Evolutionary conservation across 805 yeast genomes (phyloP).

Genomic region (Wickerhamomyces ciferrii): DNA sequence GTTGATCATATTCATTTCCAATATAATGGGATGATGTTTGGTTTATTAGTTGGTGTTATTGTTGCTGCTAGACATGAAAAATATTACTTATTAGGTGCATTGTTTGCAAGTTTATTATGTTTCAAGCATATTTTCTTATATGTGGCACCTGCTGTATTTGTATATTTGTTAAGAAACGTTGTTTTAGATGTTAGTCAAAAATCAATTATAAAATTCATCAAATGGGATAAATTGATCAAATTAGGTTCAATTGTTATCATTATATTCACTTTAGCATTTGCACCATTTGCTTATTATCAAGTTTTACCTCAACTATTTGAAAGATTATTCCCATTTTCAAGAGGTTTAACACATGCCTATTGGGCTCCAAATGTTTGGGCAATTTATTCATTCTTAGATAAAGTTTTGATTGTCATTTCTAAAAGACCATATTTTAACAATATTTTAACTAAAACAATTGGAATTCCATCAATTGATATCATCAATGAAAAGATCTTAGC

Average conservation of each 20-base stretch:
- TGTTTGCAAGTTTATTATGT: constrained; percentile 76
- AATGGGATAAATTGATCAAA: constrained; percentile 55
- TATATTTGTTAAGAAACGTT: constrained; percentile 68
- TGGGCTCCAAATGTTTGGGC: constrained; percentile 99
- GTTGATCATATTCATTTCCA: constrained; percentile 97
- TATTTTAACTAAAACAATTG: constrained; percentile 29
- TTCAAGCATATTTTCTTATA: constrained; percentile 93
- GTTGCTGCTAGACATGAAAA: constrained; percentile 59
- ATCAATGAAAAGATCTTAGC: constrained; percentile 25
- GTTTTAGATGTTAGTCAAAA: constrained; percentile 39
- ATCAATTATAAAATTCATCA: constrained; percentile 30
- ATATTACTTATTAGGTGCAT: constrained; percentile 55
- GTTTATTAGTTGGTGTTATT: constrained; percentile 69
- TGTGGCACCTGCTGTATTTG: constrained; percentile 90
- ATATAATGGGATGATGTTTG: constrained; percentile 92
- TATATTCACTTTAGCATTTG: constrained; percentile 82
- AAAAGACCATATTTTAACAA: constrained; percentile 31
- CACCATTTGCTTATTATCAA: constrained; percentile 58
- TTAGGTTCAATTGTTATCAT: constrained; percentile 58
- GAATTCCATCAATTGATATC: constrained; percentile 26
- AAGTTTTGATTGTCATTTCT: constrained; percentile 50
- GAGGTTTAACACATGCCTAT: constrained; percentile 96
- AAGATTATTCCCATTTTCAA: constrained; percentile 85
- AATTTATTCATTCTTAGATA: constrained; percentile 76
- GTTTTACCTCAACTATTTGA: constrained; percentile 59